Evolutionary conservation across 176 grass and related monocot species (phyloP), one percentile per base, ranked within the genome.

Genomic region (Neostapfia colusana): DNA sequence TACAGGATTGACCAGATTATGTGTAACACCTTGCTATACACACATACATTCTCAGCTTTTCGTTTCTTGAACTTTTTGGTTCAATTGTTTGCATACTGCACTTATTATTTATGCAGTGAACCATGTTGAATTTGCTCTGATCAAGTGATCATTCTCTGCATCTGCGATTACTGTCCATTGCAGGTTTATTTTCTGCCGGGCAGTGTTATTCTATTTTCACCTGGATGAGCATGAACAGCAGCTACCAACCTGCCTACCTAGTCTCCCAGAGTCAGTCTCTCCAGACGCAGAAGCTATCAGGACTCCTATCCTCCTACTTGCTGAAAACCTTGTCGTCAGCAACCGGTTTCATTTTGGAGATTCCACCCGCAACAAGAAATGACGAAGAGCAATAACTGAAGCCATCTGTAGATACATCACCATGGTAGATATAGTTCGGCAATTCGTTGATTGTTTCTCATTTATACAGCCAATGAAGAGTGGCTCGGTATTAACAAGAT

Each of bases 131-230:
- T 14, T 78, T 37, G 35, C 44, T 34, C 23, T 78, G 20, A 31
- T 31, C 31, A 31, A 31, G 31, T 31, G 31, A 43, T 73, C 27
- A 48, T 49, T 58, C 7, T 44, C 20, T 43, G 3, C 25, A 25
- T 14, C 18, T 1, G 5, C 64, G 62, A 16, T 63, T 21, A 44
- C 79, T 79, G 36, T 73, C 7, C 56, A 38, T 77, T 12, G 28
- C 87, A 99, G 96, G 87, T 99, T 99, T 92, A 95, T 99, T 88
- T 99, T 99, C 78, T 99, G 96, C 55, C 92, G 92, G 74, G 74
- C 87, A 60, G 96, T 90, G 31, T 78, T 99, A 12, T 90, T 63
- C 86, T 79, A 86, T 78, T 95, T 92, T 53, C 77, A 78, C 55
- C 72, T 63, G 44, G 54, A 77, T 18, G 80, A 79, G 43, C 75